Percentiles rank a stretch among this genome's conserved stretches.
Conservation (phyloP, 129 eudicot genomes). For the Flaveria ramosissima region DNA sequence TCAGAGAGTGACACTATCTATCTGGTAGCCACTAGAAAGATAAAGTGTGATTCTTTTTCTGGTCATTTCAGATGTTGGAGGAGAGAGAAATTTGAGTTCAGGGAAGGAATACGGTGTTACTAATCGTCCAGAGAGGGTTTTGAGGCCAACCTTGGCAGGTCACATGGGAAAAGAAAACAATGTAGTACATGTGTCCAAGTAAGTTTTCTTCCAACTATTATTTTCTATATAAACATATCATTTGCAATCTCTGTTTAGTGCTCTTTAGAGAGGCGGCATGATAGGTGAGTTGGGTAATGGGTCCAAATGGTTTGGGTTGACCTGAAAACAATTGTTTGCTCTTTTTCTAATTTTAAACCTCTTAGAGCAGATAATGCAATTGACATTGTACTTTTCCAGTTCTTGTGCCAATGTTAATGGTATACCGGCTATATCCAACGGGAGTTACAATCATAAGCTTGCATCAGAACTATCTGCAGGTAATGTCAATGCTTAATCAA, state of each 20-base stretch:
- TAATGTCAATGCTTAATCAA: slow-evolving; percentile 22
- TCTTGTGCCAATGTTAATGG: slow-evolving; percentile 40
- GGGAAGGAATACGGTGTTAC: slow-evolving; percentile 46
- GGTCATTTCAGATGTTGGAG: slow-evolving; percentile 46
- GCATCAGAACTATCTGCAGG: slow-evolving; percentile 33
- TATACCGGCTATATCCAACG: slow-evolving; percentile 29
- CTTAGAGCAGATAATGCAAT: not conserved
- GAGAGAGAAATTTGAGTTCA: slow-evolving; percentile 44
- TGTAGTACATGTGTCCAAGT: slow-evolving; percentile 35
- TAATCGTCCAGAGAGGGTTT: slow-evolving; percentile 37
- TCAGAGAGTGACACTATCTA: not conserved
- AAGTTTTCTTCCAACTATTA: slow-evolving; percentile 20
- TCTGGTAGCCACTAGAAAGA: not conserved
- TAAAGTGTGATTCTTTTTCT: not conserved
- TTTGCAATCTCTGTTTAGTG: slow-evolving; percentile 9
- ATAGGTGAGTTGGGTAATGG: not conserved
- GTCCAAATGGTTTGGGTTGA: not conserved
- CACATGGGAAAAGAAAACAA: slow-evolving; percentile 38
- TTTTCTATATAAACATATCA: not conserved
- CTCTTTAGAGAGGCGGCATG: not conserved
- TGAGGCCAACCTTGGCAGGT: slow-evolving; percentile 23
- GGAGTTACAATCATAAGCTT: slow-evolving; percentile 34
- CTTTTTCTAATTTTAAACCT: not conserved
- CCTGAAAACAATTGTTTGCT: not conserved
- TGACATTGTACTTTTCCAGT: slow-evolving; percentile 33